Percentiles rank a stretch among this genome's conserved stretches.
These are phyloP conservation scores for Huntiella abstrusa DNA, from an alignment of 2,329 filamentous ascomycete genomes.

Conservation along the genomic window DNA sequence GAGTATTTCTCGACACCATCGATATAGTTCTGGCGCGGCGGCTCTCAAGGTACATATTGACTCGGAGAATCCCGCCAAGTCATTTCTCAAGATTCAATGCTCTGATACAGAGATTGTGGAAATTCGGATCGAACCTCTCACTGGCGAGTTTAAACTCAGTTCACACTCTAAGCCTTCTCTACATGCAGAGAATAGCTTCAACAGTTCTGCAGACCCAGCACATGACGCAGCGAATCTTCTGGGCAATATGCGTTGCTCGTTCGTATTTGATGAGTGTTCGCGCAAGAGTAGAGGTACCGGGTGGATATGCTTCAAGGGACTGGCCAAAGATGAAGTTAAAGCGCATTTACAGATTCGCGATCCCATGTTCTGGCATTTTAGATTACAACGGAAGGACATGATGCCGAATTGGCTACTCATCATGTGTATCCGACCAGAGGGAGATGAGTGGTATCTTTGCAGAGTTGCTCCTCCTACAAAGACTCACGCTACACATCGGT, in stretches of 20 bases:
- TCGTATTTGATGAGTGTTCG: constrained; percentile 41
- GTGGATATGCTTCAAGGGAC: constrained; percentile 36
- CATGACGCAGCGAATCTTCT: constrained; percentile 38
- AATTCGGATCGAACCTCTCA: constrained; percentile 56
- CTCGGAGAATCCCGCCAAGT: constrained; percentile 43
- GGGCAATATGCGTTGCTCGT: constrained; percentile 41
- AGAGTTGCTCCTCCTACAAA: constrained; percentile 24
- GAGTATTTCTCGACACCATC: constrained; percentile 37
- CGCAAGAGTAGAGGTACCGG: constrained; percentile 41
- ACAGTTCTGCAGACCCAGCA: constrained; percentile 35
- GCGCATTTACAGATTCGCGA: constrained; percentile 43
- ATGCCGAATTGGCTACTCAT: constrained; percentile 51
- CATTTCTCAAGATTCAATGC: constrained; percentile 49
- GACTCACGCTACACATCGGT: background rate
- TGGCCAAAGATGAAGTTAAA: constrained; percentile 36
- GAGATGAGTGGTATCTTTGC: constrained; percentile 65
- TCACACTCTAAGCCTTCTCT: constrained; percentile 39
- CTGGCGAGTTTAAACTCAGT: constrained; percentile 54
- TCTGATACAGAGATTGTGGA: constrained; percentile 9
- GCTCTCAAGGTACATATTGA: constrained; percentile 39
- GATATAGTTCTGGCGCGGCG: constrained; percentile 43
- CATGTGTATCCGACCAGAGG: constrained; percentile 48
- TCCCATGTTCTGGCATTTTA: constrained; percentile 39
- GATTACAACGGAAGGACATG: constrained; percentile 60
- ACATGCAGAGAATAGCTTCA: constrained; percentile 46